Evolutionary conservation across 225 moss, liverwort and hornwort species (phyloP), one percentile per base, ranked within the genome.

Genomic region (Thuidium tamariscinum): DNA sequence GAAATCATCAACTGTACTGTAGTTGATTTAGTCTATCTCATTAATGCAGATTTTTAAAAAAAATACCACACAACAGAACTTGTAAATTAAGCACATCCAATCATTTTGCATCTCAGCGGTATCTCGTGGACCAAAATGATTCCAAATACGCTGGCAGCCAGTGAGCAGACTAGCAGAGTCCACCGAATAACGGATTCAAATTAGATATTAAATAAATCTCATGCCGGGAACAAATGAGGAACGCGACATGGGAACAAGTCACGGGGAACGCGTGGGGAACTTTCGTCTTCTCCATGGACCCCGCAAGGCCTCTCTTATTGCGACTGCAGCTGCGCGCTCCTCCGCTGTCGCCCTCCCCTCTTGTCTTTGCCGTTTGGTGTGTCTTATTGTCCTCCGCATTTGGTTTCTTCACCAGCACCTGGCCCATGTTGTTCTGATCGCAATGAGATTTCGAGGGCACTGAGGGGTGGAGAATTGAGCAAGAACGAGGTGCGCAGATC

Each of bases 241-340:
- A 80, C 74, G 19, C 39, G 4, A 5, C 7, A 1, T 7, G 75
- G 61, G 70, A 85, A 74, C 59, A n/a, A 48, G 2, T 0, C 46
- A 16, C 4, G 18, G 9, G 80, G 83, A 74, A 79, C 89, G 23
- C 4, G 8, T 11, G 21, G 37, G 68, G 86, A 81, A 86, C 91
- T 16, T 19, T 52, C 61, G 76, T 63, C 76, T 41, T 74, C 76
- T 56, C 42, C 36, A 19, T 39, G 83, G 69, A 54, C 42, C 54
- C 83, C 15, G 83, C 69, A 5, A 25, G 73, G 23, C 49, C 88
- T 91, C 89, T 85, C 89, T 91, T 91, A 91, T 91, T 91, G 91
- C 76, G 71, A 77, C 52, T 30, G 49, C 75, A 52, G 76, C 54
- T 76, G 36, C n/a, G 49, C 72, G 54, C 75, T 54, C 36, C 27